Evolutionary conservation across 1,284 basidiomycete genomes (phyloP), one percentile per base, ranked within the genome.

Genomic region (Naganishia sp.): DNA sequence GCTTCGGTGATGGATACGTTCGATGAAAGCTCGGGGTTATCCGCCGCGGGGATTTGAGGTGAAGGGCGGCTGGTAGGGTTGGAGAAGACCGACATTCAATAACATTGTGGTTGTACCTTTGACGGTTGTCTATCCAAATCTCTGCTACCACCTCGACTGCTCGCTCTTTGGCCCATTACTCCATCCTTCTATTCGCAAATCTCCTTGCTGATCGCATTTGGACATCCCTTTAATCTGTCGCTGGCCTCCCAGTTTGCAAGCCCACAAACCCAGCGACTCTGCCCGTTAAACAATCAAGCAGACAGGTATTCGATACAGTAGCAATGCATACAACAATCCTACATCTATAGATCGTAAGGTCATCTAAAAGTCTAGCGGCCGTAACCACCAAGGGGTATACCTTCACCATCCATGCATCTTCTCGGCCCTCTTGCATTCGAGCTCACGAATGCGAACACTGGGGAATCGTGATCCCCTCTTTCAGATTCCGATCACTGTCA

Each of bases 401-500:
- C 28, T 28, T 5, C 28, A 28, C 28, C 28, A 39, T 10, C 35
- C 35, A 13, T 39, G 3, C 35, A 39, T 39, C 35, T 13, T 9
- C 35, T 39, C 35, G 35, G 10, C 35, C 35, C 35, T 9, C 7
- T 13, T 9, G 4, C 35, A 6, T 13, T 6, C 13, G 28, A 28
- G 18, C 21, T 39, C 63, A 71, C 17, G 49, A 57, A 49, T 76
- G 72, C 9, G 72, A 68, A 72, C 82, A 83, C 25, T 76, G 73
- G 4, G 83, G 83, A 65, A 84, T 80, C 15, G 74, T 81, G 56
- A 84, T 69, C 13, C 57, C 57, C 68, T 77, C 71, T 75, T 82
- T 82, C 56, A 82, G 72, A 54, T 78, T 78, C 66, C 80, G 72
- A 61, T 88, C 81, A 2, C 78, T 71, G 72, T 86, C 83, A 74